Evolutionary conservation across 2,329 filamentous ascomycete genomes (phyloP), one percentile per base, ranked within the genome.

Genomic region (Colletotrichum scovillei): DNA sequence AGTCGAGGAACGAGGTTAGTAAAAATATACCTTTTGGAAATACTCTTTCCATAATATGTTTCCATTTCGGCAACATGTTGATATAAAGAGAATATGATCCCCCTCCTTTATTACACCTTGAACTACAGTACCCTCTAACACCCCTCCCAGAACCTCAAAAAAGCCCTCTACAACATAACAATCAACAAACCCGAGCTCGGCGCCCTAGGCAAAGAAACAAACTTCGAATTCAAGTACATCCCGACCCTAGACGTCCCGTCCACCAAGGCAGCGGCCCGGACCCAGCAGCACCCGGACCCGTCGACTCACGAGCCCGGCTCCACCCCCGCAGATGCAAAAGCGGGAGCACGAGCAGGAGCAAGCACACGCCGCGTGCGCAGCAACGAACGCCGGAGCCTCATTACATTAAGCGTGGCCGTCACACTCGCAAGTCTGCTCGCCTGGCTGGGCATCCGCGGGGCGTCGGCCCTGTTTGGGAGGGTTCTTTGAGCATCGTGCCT

Each of bases 141-240:
- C 30, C 76, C 77, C 67, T 22, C 12, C 9, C 69, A 80, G 79
- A 77, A 69, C 58, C 78, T 81, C 71, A 78, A 76, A 65, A 68
- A 69, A 26, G 72, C 76, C n/a, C 75, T 80, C 75, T 93, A 90
- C 80, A 83, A 86, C 22, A 80, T 93, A 3, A 87, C 93, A 19
- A 88, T 92, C n/a, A 86, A 92, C 69, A 88, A 90, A 69, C 90
- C 91, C 66, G 78, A 79, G n/a, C 73, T 80, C 67, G 89, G 86
- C 68, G 93, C 91, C 0, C 84, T 95, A 8, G 90, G 92, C 0
- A 84, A 88, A 59, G 87, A 91, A 77, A 90, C 88, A 1, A 85
- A 83, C 9, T 95, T 95, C 78, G 89, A 92, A 24, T 93, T 95
- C 82, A 92, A 94, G 78, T 93, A 93, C 78, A 84, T 93, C 11